phyloP scores from a whole-genome alignment of 1,284 basidiomycete genomes.

The Irpex lacteus region DNA sequence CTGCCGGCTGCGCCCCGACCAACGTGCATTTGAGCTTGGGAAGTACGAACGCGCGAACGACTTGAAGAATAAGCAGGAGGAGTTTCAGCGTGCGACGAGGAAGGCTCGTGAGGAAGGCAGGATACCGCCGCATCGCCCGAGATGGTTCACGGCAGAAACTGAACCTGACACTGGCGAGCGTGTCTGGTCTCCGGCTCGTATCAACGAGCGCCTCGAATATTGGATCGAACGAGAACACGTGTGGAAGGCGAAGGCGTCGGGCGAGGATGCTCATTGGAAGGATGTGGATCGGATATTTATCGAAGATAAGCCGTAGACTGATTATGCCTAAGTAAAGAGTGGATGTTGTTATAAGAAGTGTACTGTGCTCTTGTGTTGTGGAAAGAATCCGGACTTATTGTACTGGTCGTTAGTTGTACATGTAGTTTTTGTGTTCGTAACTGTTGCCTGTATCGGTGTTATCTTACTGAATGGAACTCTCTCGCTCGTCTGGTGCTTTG shows the following conservation, averaged over 20 bases:
- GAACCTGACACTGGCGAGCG: slow-evolving; percentile 87
- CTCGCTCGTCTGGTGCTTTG: too few relatives aligned
- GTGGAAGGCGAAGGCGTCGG: slow-evolving; percentile 42
- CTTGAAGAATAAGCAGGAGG: slow-evolving; percentile 86
- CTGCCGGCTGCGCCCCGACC: slow-evolving; percentile 91
- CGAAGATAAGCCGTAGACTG: slow-evolving; percentile 42
- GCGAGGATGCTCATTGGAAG: slow-evolving; percentile 48
- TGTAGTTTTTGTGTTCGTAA: too few relatives aligned
- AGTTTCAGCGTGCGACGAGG: slow-evolving; percentile 81
- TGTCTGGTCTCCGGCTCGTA: slow-evolving; percentile 74
- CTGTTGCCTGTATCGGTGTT: too few relatives aligned
- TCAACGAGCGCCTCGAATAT: slow-evolving; percentile 66
- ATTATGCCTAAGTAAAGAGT: too few relatives aligned
- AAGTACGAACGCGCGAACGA: slow-evolving; percentile 88
- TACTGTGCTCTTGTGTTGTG: too few relatives aligned
- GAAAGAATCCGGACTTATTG: too few relatives aligned
- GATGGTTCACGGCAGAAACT: slow-evolving; percentile 78
- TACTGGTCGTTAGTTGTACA: too few relatives aligned
- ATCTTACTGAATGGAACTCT: too few relatives aligned
- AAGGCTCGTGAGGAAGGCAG: slow-evolving; percentile 77
- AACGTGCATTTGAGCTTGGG: slow-evolving; percentile 94
- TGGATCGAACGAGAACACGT: slow-evolving; percentile 79
- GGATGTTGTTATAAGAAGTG: too few relatives aligned
- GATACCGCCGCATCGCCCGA: slow-evolving; percentile 71
- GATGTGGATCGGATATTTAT: slow-evolving; percentile 83